These are phyloP conservation scores for Aristolochia californica DNA, from an alignment of 164 flowering plant species.

Conservation along the genomic window DNA sequence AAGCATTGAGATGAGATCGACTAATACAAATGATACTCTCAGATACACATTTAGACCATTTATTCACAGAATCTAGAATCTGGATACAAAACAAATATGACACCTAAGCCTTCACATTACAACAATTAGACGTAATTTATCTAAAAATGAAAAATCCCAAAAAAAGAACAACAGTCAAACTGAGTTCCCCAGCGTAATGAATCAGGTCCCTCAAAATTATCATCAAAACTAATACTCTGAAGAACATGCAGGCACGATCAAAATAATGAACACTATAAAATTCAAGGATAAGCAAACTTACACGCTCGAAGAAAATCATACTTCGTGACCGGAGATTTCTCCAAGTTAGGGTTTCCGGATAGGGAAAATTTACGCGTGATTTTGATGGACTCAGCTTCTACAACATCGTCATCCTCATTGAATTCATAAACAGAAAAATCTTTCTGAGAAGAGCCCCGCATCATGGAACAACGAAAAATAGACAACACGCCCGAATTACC, in stretches of 20 bases:
- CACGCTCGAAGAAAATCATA: conserved; percentile 10
- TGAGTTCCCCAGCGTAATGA: neutral
- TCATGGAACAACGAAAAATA: neutral
- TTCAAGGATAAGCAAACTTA: conserved; percentile 8
- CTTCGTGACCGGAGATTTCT: conserved; percentile 5
- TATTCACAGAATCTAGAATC: no score
- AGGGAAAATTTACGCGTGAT: neutral
- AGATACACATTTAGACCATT: no score
- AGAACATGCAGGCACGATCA: neutral
- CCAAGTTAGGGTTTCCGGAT: conserved; percentile 5
- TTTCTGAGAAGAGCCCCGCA: conserved; percentile 10
- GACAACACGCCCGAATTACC: neutral
- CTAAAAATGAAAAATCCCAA: neutral
- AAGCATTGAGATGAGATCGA: neutral
- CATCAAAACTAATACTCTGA: neutral
- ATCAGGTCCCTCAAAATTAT: neutral
- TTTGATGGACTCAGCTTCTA: conserved; percentile 6
- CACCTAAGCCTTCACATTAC: no score
- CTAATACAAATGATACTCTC: neutral
- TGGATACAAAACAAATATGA: no score
- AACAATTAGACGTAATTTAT: neutral
- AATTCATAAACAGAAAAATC: conserved; percentile 13
- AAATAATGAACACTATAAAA: neutral
- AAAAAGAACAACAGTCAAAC: neutral
- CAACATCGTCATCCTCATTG: conserved; percentile 14